Percentiles rank a stretch among this genome's conserved stretches.
phyloP scores from a whole-genome alignment of 306 rosid genomes.

The Corylus heterophylla region DNA sequence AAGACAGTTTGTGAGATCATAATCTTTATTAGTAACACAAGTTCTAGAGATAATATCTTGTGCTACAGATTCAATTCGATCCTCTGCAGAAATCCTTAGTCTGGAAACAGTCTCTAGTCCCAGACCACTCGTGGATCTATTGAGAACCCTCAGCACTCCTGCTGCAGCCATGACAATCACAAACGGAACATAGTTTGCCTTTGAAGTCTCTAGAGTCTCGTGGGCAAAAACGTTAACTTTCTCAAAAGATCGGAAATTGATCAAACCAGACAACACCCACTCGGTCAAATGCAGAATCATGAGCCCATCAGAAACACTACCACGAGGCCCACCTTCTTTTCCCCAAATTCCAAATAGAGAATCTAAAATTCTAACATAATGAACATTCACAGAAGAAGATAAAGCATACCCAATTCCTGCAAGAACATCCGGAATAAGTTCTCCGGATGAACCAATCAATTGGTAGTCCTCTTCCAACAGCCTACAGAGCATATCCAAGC shows the following conservation, averaged over 20 bases:
- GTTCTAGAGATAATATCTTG: slow-evolving; percentile 42
- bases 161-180: slow-evolving; percentile 76
- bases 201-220: slow-evolving; percentile 44
- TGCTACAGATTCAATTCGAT: slow-evolving; percentile 51
- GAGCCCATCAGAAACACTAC: slow-evolving; percentile 55
- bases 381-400: slow-evolving; percentile 54
- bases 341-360: slow-evolving; percentile 70
- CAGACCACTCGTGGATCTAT: slow-evolving; percentile 40
- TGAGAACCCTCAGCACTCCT: slow-evolving; percentile 63
- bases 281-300: slow-evolving; percentile 78
- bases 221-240: slow-evolving; percentile 34
- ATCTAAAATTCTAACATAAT: slow-evolving; percentile 49
- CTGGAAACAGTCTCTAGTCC: slow-evolving; percentile 38
- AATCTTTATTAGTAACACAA: slow-evolving; percentile 13
- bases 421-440: slow-evolving; percentile 57
- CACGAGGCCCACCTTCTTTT: slow-evolving; percentile 50
- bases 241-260: slow-evolving; percentile 44
- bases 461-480: slow-evolving; percentile 41
- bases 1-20: slow-evolving; percentile 41
- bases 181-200: slow-evolving; percentile 52
- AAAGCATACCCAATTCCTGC: slow-evolving; percentile 91
- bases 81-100: slow-evolving; percentile 51
- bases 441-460: slow-evolving; percentile 38
- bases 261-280: slow-evolving; percentile 64
- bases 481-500: slow-evolving; percentile 53